Conservation (phyloP, 768 basidiomycete species). For the Mycena filopes region DNA sequence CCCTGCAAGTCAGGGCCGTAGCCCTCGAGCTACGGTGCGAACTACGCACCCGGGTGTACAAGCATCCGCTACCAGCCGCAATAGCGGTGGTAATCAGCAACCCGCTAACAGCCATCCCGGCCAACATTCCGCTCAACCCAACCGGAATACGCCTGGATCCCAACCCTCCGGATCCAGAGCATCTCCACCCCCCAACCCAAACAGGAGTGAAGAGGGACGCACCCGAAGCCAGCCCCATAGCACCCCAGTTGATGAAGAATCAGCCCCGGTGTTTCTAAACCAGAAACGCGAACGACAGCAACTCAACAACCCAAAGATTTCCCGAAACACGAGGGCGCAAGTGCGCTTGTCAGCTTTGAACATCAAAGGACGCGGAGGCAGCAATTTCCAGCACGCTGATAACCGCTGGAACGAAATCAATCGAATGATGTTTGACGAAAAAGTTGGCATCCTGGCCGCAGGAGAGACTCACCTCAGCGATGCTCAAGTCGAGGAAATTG, state of each 20-base stretch:
- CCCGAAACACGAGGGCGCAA: not conserved
- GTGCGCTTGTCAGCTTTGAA: conserved; percentile 3
- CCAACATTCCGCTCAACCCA: too few relatives aligned
- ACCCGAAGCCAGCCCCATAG: not conserved
- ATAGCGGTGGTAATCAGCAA: not conserved
- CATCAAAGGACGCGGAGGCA: conserved; percentile 30
- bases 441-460: conserved; percentile 26
- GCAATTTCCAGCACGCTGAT: not conserved
- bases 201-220: too few relatives aligned
- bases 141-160: too few relatives aligned
- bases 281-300: conserved; percentile 1
- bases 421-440: conserved; percentile 21
- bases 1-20: not conserved
- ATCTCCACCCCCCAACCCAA: too few relatives aligned
- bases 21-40: not conserved
- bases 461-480: conserved; percentile 31
- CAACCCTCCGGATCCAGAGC: too few relatives aligned
- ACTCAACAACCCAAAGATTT: not conserved
- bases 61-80: not conserved
- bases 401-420: conserved; percentile 32
- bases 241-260: not conserved
- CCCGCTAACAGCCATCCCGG: not conserved
- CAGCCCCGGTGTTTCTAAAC: conserved; percentile 2
- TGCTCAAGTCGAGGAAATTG: conserved; percentile 20
- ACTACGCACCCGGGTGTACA: not conserved